A percentile compares a stretch with the other conserved stretches of the same genome.
Conservation (phyloP, 495 filamentous ascomycete species). For the Neurospora intermedia region DNA sequence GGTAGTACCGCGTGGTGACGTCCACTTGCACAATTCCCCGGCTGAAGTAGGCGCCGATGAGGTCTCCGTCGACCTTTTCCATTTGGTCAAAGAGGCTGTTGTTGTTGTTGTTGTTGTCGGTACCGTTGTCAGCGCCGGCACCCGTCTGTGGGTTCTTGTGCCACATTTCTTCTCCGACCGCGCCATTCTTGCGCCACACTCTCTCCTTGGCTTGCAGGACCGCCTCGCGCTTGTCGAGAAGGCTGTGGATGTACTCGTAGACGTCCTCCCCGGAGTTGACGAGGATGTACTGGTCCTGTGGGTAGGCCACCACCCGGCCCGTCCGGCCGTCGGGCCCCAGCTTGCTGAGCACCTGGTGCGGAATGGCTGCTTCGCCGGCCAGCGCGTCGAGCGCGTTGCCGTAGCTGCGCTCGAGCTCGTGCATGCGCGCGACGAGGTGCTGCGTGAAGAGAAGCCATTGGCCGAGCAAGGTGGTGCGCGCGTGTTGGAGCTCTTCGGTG, state of each 20-base stretch:
- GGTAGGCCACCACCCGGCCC: constrained; percentile 32
- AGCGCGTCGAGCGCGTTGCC: constrained; percentile 37
- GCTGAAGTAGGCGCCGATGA: constrained; percentile 12
- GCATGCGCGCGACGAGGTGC: constrained; percentile 35
- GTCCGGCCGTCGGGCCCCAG: constrained; percentile 27
- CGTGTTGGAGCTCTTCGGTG: constrained; percentile 19
- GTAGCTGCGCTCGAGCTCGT: constrained; percentile 39
- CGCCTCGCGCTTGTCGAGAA: constrained; percentile 36
- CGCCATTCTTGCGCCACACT: constrained; percentile 14
- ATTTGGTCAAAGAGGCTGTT: neutral
- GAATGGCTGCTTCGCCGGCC: constrained; percentile 37
- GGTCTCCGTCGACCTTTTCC: neutral
- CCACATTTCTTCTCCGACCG: constrained; percentile 23
- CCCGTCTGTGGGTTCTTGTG: neutral
- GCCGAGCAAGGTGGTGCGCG: constrained; percentile 34
- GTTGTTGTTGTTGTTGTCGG: neutral
- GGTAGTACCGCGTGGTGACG: constrained; percentile 35
- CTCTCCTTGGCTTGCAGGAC: constrained; percentile 17
- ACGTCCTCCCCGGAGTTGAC: constrained; percentile 41
- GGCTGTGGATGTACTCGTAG: constrained; percentile 27
- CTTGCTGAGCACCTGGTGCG: constrained; percentile 24
- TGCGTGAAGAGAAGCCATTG: constrained; percentile 40
- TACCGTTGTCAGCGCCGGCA: neutral
- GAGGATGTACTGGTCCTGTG: constrained; percentile 43
- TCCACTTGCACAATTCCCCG: constrained; percentile 34